Evolutionary conservation across 768 basidiomycete genomes (phyloP).

Genomic region (Leccinum uliginosum): DNA sequence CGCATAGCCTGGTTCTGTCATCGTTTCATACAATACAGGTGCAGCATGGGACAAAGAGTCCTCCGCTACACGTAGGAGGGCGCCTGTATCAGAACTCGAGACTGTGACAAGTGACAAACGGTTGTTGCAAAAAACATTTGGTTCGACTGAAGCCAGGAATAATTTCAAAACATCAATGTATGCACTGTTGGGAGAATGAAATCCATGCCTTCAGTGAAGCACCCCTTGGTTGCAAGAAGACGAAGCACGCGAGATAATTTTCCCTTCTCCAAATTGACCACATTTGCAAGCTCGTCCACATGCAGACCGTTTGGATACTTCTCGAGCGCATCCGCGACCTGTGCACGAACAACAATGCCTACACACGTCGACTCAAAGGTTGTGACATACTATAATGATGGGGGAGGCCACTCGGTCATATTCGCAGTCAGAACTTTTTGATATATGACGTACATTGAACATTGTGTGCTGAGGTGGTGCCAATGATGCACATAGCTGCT

Average conservation of each 20-base stretch:
- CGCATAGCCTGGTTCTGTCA: slow-evolving; percentile 24
- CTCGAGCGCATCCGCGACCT: slow-evolving; percentile 6
- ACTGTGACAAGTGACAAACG: slow-evolving; percentile 28
- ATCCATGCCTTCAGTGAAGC: background rate
- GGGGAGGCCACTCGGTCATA: background rate
- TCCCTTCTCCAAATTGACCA: slow-evolving; percentile 20
- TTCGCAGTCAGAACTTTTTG: background rate
- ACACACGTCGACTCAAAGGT: slow-evolving; percentile 26
- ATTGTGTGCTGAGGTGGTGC: slow-evolving; percentile 27
- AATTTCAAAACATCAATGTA: background rate
- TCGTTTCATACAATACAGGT: slow-evolving; percentile 19
- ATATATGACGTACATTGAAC: slow-evolving; percentile 16
- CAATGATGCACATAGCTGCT: slow-evolving; percentile 25
- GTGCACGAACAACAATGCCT: background rate
- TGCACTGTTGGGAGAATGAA: background rate
- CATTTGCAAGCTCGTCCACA: slow-evolving; percentile 21
- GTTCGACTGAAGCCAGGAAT: slow-evolving; percentile 14
- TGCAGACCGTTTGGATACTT: slow-evolving; percentile 27
- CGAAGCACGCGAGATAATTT: slow-evolving; percentile 31
- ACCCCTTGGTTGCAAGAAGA: slow-evolving; percentile 28
- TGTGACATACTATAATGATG: slow-evolving; percentile 9
- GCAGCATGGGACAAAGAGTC: slow-evolving; percentile 15
- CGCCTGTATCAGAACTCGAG: slow-evolving; percentile 10
- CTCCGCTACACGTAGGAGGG: slow-evolving; percentile 4
- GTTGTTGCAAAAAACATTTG: slow-evolving; percentile 30